A percentile compares a stretch with the other conserved stretches of the same genome.
Conservation (phyloP, 1,284 basidiomycete genomes). For the Moesziomyces antarcticus region DNA sequence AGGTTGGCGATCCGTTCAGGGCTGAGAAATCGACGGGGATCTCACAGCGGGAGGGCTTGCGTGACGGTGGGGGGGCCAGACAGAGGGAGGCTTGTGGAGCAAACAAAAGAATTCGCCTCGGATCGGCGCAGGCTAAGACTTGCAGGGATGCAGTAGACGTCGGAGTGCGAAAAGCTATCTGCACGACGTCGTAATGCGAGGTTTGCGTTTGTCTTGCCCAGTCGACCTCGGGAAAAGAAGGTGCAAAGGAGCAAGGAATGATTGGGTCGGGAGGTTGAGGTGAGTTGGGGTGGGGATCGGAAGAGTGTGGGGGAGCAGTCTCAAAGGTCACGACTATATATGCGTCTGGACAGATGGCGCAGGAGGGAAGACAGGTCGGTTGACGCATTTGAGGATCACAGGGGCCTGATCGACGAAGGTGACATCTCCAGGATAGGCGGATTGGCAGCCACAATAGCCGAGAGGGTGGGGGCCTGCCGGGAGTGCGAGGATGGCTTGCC, state of each 20-base stretch:
- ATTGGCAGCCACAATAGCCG: not conserved
- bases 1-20: not conserved
- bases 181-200: not conserved
- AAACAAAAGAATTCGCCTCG: not conserved
- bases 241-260: not conserved
- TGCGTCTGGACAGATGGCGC: not conserved
- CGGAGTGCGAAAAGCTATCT: not conserved
- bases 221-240: not conserved
- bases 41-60: not conserved
- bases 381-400: not conserved
- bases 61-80: not conserved
- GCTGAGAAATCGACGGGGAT: not conserved
- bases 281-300: not conserved
- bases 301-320: not conserved
- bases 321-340: not conserved
- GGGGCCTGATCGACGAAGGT: not conserved
- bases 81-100: not conserved
- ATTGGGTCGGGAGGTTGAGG: not conserved
- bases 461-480: not conserved
- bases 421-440: not conserved
- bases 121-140: not conserved
- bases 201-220: not conserved
- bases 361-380: not conserved
- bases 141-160: not conserved
- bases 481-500: not conserved